Conservation (phyloP, 139 green algal genomes). For the Marvania coccoides region DNA sequence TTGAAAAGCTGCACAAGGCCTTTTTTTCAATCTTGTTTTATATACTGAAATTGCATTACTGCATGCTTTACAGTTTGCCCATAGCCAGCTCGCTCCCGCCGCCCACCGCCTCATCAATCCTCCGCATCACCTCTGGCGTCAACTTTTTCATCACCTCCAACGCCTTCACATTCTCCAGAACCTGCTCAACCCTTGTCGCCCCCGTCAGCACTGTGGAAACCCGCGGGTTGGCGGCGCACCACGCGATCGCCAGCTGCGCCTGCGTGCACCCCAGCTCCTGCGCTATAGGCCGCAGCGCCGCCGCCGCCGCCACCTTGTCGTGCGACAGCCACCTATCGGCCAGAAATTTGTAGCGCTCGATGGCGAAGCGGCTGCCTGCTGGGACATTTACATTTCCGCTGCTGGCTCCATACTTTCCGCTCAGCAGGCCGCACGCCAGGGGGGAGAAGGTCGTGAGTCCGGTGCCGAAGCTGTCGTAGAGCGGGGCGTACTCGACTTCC, state of each 20-base stretch:
- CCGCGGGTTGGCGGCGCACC: constrained; percentile 61
- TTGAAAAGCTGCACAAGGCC: too few relatives aligned
- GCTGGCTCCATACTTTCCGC: constrained; percentile 70
- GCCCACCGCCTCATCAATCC: constrained; percentile 12
- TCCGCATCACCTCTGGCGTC: constrained; percentile 31
- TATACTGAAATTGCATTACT: too few relatives aligned
- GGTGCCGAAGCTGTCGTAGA: constrained; percentile 56
- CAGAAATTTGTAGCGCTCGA: constrained; percentile 57
- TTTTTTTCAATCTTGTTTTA: too few relatives aligned
- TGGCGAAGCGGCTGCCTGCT: constrained; percentile 47
- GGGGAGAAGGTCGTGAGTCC: constrained; percentile 76
- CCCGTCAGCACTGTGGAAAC: constrained; percentile 78
- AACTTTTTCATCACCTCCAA: constrained; percentile 61
- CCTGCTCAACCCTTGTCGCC: constrained; percentile 50
- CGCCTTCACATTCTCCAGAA: constrained; percentile 40
- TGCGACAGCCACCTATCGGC: constrained; percentile 8
- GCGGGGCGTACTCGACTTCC: constrained; percentile 45
- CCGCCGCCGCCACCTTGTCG: constrained; percentile 43
- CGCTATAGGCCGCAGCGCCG: constrained; percentile 59
- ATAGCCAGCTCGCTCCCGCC: too few relatives aligned
- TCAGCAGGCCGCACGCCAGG: constrained; percentile 71
- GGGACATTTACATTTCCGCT: constrained; percentile 53
- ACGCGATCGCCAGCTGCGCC: constrained; percentile 74
- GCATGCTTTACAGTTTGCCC: too few relatives aligned
- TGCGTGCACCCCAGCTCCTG: constrained; percentile 52